Evolutionary conservation across 2,329 filamentous ascomycete genomes (phyloP).

Genomic region (Botryotinia globosa): DNA sequence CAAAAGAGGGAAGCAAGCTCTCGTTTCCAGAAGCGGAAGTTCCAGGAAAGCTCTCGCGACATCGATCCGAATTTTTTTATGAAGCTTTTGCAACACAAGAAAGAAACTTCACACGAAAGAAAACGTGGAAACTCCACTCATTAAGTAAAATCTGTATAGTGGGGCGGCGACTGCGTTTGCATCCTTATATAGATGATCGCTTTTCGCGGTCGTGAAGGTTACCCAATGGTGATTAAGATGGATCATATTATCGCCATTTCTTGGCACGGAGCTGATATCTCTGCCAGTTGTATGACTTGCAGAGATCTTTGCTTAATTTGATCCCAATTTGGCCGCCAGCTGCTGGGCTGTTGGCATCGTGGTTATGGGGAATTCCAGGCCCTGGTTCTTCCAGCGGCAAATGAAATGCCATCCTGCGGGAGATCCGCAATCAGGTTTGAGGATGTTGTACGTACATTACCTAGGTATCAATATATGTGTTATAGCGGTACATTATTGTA

Average conservation of each 20-base stretch:
- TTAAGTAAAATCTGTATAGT: neutral
- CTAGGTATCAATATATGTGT: neutral
- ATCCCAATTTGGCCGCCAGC: neutral
- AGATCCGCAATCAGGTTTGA: neutral
- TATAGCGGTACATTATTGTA: neutral
- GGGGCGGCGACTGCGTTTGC: neutral
- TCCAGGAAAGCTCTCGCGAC: slow-evolving; percentile 12
- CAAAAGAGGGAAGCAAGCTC: slow-evolving; percentile 5
- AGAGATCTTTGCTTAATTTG: neutral
- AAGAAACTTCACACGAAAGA: neutral
- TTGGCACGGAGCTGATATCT: neutral
- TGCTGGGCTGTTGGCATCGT: neutral
- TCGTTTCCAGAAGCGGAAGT: neutral
- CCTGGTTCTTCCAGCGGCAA: neutral
- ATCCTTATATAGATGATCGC: neutral
- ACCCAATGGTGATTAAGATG: neutral
- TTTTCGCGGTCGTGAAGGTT: neutral
- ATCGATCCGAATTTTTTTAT: neutral
- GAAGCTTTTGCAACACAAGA: neutral
- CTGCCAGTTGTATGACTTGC: neutral
- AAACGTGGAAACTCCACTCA: neutral
- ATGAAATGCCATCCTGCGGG: neutral
- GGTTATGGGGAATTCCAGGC: neutral
- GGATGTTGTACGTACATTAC: slow-evolving; percentile 3
- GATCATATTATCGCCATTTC: neutral